phyloP scores from a whole-genome alignment of 495 filamentous ascomycete species.

The Schizothecium vesticola region DNA sequence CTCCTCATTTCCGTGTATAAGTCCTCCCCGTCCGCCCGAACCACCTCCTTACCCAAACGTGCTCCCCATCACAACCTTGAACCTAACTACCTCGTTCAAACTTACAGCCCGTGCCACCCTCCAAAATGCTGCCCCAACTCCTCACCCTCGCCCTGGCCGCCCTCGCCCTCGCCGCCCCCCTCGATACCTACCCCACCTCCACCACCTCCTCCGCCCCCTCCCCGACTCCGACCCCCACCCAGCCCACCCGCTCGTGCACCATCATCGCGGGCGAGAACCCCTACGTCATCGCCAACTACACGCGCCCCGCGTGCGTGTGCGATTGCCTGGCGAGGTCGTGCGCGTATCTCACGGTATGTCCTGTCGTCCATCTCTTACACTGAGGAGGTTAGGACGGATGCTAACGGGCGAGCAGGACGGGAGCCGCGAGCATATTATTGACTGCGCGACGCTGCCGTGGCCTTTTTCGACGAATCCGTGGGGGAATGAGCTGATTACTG shows the following conservation, averaged over 20 bases:
- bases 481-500: neutral
- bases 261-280: neutral
- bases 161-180: neutral
- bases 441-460: neutral
- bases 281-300: neutral
- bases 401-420: neutral
- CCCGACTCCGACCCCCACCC: neutral
- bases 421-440: neutral
- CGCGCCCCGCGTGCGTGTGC: neutral
- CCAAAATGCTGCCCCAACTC: neutral
- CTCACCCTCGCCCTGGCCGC: neutral
- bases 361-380: neutral
- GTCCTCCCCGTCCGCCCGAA: neutral
- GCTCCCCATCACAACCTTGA: neutral
- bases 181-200: neutral
- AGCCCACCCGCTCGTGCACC: neutral
- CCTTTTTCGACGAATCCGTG: neutral
- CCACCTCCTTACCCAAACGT: neutral
- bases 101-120: too few species aligned
- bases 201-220: neutral
- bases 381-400: neutral
- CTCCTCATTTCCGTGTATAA: neutral
- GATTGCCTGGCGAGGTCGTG: neutral
- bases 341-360: neutral
- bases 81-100: too few species aligned